These are phyloP conservation scores for Ananas comosus DNA, from an alignment of 176 grass and related monocot genomes.

Conservation along the genomic window DNA sequence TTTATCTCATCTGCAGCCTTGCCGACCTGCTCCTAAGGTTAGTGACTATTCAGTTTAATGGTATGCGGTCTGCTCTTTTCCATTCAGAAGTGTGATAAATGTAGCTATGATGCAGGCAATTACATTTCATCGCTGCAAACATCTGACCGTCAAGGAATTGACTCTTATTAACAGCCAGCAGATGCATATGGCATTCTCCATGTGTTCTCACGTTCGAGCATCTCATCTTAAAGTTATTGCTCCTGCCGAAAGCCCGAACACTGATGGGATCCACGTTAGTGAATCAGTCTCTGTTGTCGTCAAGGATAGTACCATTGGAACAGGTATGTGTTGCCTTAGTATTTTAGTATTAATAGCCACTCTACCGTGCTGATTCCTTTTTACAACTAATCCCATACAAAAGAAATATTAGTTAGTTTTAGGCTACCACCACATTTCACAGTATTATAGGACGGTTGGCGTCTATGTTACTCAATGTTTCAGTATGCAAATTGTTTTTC, in stretches of 20 bases:
- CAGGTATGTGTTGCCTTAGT: constrained; percentile 29
- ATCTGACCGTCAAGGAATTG: constrained; percentile 42
- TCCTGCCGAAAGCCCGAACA: constrained; percentile 83
- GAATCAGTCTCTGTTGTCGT: constrained; percentile 33
- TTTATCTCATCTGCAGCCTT: constrained; percentile 28
- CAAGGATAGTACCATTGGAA: constrained; percentile 43
- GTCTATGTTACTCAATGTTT: too few species aligned
- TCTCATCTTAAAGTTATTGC: constrained; percentile 48
- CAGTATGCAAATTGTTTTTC: too few species aligned
- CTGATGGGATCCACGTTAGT: constrained; percentile 82
- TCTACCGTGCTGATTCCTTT: background rate
- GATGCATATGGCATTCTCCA: constrained; percentile 64
- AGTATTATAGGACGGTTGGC: too few species aligned
- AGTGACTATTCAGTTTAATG: background rate
- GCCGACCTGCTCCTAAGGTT: constrained; percentile 49
- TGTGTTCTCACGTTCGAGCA: constrained; percentile 47
- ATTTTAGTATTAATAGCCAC: background rate
- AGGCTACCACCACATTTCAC: too few species aligned
- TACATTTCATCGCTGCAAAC: constrained; percentile 56
- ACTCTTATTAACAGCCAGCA: constrained; percentile 56
- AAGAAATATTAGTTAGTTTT: background rate
- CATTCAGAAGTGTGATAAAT: background rate
- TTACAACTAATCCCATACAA: background rate
- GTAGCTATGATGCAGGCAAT: constrained; percentile 32
- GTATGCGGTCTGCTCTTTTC: background rate